Conservation (phyloP, 1,139 yeast species). For the Pichia sp. region DNA sequence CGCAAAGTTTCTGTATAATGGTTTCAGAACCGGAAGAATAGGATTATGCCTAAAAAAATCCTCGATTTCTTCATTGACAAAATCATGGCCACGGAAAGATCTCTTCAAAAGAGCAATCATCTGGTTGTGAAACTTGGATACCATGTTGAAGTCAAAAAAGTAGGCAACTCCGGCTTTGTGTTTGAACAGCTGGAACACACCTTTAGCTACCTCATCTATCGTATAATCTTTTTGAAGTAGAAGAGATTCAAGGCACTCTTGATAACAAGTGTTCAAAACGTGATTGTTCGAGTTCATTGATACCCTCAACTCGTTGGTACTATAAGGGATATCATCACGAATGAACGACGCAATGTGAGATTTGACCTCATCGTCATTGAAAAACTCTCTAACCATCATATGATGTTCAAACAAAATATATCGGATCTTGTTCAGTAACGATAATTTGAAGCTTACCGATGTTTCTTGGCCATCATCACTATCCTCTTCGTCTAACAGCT, state of each 20-base stretch:
- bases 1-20: slow-evolving; percentile 16
- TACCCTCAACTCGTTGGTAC: not conserved
- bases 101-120: slow-evolving; percentile 25
- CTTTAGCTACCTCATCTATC: slow-evolving; percentile 6
- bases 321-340: slow-evolving; percentile 7
- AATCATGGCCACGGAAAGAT: slow-evolving; percentile 17
- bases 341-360: slow-evolving; percentile 1
- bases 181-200: slow-evolving; percentile 7
- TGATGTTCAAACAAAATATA: slow-evolving; percentile 13
- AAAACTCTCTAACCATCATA: slow-evolving; percentile 3
- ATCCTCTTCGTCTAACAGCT: slow-evolving; percentile 8
- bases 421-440: slow-evolving; percentile 15
- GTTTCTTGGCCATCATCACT: slow-evolving; percentile 1
- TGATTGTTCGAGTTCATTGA: slow-evolving; percentile 7
- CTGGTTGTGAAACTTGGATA: slow-evolving; percentile 20
- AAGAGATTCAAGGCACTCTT: slow-evolving; percentile 4
- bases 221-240: not conserved
- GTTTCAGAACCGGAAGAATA: slow-evolving; percentile 26
- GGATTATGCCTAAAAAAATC: slow-evolving; percentile 26
- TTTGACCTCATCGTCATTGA: slow-evolving; percentile 6
- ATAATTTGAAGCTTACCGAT: slow-evolving; percentile 13
- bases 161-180: slow-evolving; percentile 8
- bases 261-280: slow-evolving; percentile 10
- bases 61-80: slow-evolving; percentile 18
- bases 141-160: slow-evolving; percentile 9